phyloP scores from a whole-genome alignment of 805 yeast genomes.

The Saccharomycopsis malanga region DNA sequence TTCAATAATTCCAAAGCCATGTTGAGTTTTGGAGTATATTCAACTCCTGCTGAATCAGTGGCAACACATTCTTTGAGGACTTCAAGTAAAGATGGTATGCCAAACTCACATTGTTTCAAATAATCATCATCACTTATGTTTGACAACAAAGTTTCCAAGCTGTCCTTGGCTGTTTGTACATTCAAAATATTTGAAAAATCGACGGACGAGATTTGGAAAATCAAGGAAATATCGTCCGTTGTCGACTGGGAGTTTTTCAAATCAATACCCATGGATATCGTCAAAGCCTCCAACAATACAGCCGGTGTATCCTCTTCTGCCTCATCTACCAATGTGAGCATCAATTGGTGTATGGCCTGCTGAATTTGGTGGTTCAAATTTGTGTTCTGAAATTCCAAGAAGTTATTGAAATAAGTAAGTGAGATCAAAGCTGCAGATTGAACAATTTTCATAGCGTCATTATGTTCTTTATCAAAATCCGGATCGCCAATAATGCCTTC shows the following conservation, averaged over 20 bases:
- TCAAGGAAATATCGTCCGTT: conserved; percentile 40
- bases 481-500: conserved; percentile 11
- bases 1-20: conserved; percentile 51
- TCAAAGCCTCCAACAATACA: conserved; percentile 62
- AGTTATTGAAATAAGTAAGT: conserved; percentile 42
- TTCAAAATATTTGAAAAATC: conserved; percentile 73
- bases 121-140: conserved; percentile 41
- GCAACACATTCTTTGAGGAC: conserved; percentile 32
- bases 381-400: conserved; percentile 29
- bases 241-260: conserved; percentile 28
- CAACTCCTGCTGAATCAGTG: conserved; percentile 27
- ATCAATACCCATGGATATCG: conserved; percentile 47
- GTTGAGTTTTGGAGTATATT: conserved; percentile 54
- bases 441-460: conserved; percentile 28
- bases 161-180: conserved; percentile 56
- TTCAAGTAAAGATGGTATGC: conserved; percentile 45
- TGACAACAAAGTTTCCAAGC: conserved; percentile 48
- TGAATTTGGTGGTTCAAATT: conserved; percentile 22
- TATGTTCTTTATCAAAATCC: conserved; percentile 23
- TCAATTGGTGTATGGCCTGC: conserved; percentile 29
- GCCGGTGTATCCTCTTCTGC: conserved; percentile 79
- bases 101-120: conserved; percentile 39
- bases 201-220: conserved; percentile 58
- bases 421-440: conserved; percentile 39
- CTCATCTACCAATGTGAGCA: conserved; percentile 43